These are phyloP conservation scores for Kazachstania kunashirensis DNA, from an alignment of 805 yeast genomes.

Conservation along the genomic window DNA sequence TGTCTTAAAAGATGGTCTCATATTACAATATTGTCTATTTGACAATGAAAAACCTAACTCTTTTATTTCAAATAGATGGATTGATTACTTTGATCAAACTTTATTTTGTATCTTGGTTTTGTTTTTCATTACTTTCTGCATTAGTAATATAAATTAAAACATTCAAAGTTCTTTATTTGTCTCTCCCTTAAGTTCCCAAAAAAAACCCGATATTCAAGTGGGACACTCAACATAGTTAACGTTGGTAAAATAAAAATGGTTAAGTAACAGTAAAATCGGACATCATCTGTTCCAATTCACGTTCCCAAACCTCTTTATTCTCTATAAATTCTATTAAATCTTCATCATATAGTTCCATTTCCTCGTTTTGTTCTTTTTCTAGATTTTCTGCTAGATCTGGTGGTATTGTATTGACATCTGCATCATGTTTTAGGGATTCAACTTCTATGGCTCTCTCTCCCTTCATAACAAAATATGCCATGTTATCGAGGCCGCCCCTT, in stretches of 20 bases:
- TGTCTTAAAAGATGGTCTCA: conserved; percentile 31
- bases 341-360: conserved; percentile 18
- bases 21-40: conserved; percentile 4
- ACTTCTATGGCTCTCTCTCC: conserved; percentile 14
- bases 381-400: conserved; percentile 13
- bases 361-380: conserved; percentile 14
- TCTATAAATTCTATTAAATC: conserved; percentile 19
- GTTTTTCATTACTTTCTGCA: too few relatives aligned
- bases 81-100: too few relatives aligned
- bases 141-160: too few relatives aligned
- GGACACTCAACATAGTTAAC: too few relatives aligned
- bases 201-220: too few relatives aligned
- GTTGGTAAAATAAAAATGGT: neutral
- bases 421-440: conserved; percentile 11
- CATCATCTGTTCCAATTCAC: conserved; percentile 16
- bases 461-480: conserved; percentile 24
- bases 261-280: conserved; percentile 6
- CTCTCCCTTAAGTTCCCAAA: too few relatives aligned
- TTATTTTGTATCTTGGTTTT: too few relatives aligned
- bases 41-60: too few relatives aligned
- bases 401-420: conserved; percentile 14
- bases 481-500: conserved; percentile 22
- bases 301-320: conserved; percentile 11
- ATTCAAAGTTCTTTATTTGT: too few relatives aligned
- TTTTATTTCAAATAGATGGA: too few relatives aligned